Evolutionary conservation across 2,329 filamentous ascomycete genomes (phyloP).

Genomic region (Aspergillus sp.): DNA sequence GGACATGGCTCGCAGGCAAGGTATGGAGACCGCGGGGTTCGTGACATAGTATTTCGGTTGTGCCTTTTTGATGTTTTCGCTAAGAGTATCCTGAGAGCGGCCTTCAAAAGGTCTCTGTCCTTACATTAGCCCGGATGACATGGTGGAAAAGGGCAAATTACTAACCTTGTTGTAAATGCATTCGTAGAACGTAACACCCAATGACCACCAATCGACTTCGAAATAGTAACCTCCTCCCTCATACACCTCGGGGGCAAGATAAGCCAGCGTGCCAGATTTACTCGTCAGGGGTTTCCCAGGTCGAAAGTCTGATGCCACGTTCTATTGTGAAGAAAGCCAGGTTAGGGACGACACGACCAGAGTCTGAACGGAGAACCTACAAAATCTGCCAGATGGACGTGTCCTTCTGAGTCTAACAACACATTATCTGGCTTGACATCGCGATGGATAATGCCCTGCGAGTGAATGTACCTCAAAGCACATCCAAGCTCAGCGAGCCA

Average conservation of each 20-base stretch:
- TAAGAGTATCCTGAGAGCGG: conserved; percentile 76
- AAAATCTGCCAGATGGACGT: conserved; percentile 97
- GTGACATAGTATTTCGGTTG: conserved; percentile 90
- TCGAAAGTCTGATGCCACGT: conserved; percentile 91
- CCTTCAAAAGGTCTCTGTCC: conserved; percentile 86
- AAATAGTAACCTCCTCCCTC: conserved; percentile 83
- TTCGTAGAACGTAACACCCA: conserved; percentile 98
- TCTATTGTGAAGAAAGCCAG: conserved; percentile 53
- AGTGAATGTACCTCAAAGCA: conserved; percentile 82
- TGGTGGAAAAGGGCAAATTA: background rate
- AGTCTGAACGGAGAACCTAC: conserved; percentile 54
- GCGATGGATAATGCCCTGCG: conserved; percentile 83
- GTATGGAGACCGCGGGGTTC: conserved; percentile 81
- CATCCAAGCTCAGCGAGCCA: conserved; percentile 96
- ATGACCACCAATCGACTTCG: conserved; percentile 97
- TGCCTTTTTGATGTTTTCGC: conserved; percentile 76
- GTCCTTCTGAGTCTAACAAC: conserved; percentile 80
- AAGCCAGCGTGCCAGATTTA: conserved; percentile 94
- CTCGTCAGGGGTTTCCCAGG: conserved; percentile 82
- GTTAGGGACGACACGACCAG: conserved; percentile 13
- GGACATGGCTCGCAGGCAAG: conserved; percentile 85
- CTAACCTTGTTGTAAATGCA: conserved; percentile 97
- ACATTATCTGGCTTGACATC: conserved; percentile 94
- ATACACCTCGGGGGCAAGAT: conserved; percentile 94
- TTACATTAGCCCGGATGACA: conserved; percentile 29